These are phyloP conservation scores for Jacaranda mimosifolia DNA, from an alignment of 257 asterid species.

Conservation along the genomic window DNA sequence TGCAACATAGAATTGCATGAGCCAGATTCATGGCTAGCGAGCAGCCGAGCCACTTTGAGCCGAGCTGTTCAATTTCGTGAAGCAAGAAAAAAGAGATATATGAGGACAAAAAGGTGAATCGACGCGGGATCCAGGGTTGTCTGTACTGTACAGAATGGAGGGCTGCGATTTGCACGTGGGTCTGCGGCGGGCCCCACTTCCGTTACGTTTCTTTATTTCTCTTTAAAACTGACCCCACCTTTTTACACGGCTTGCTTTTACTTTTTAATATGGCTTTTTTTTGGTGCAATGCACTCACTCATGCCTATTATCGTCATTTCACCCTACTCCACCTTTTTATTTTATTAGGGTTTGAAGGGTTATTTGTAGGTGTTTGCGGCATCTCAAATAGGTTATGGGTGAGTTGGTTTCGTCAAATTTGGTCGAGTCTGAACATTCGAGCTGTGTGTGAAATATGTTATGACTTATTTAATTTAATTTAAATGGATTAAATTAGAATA, in stretches of 20 bases:
- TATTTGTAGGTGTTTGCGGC: too few relatives aligned
- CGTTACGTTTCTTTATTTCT: slow-evolving; percentile 43
- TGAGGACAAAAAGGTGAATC: slow-evolving; percentile 15
- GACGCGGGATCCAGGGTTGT: slow-evolving; percentile 23
- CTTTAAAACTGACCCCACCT: slow-evolving; percentile 22
- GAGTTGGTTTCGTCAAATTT: too few relatives aligned
- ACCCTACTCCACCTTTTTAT: neutral
- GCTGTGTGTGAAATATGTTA: too few relatives aligned
- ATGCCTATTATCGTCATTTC: neutral
- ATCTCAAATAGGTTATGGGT: too few relatives aligned
- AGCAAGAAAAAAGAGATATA: slow-evolving; percentile 25
- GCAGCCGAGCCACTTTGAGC: slow-evolving; percentile 17
- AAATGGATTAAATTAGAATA: too few relatives aligned
- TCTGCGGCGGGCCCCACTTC: slow-evolving; percentile 35
- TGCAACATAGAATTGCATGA: neutral
- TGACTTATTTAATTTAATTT: too few relatives aligned
- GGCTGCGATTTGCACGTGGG: slow-evolving; percentile 43
- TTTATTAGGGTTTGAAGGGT: neutral
- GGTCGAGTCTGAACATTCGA: too few relatives aligned
- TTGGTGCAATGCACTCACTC: slow-evolving; percentile 31
- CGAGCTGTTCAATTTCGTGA: slow-evolving; percentile 43
- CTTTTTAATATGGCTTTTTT: slow-evolving; percentile 21
- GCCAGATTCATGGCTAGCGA: slow-evolving; percentile 4
- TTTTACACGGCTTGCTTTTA: slow-evolving; percentile 39
- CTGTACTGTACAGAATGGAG: slow-evolving; percentile 28